A percentile compares a stretch with the other conserved stretches of the same genome.
Conservation (phyloP, 2,329 filamentous ascomycete genomes). For the Claviceps digitariae region DNA sequence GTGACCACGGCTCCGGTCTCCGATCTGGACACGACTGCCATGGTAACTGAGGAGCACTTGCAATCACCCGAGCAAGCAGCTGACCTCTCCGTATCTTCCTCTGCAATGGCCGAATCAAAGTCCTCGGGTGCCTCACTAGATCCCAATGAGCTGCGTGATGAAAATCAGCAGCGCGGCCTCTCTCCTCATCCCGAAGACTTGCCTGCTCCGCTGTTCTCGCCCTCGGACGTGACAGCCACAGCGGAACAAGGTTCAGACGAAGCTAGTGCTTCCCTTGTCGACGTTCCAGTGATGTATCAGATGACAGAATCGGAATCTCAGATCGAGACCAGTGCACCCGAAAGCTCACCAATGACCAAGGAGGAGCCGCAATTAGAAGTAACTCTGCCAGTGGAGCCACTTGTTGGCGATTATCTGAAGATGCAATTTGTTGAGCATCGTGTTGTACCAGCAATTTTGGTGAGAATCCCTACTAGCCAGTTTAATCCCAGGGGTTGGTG, state of each 20-base stretch:
- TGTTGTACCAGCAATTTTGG: constrained; percentile 89
- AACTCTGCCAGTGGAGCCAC: constrained; percentile 36
- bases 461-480: constrained; percentile 32
- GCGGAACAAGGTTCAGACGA: neutral
- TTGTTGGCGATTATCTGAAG: constrained; percentile 90
- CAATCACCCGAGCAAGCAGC: neutral
- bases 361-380: constrained; percentile 9
- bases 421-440: constrained; percentile 91
- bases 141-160: constrained; percentile 6
- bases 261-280: neutral
- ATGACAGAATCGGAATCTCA: neutral
- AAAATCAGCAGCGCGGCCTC: constrained; percentile 16
- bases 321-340: neutral
- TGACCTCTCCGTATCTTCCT: neutral
- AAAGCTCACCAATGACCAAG: constrained; percentile 1
- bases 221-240: neutral
- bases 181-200: constrained; percentile 52
- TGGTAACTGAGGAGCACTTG: neutral
- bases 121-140: constrained; percentile 5
- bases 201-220: constrained; percentile 46
- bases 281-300: neutral
- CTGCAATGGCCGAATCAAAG: constrained; percentile 9
- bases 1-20: neutral
- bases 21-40: neutral
- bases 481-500: neutral